Percentiles rank a stretch among this genome's conserved stretches.
These are phyloP conservation scores for Calycina herbarum DNA, from an alignment of 2,329 filamentous ascomycete genomes.

Conservation along the genomic window DNA sequence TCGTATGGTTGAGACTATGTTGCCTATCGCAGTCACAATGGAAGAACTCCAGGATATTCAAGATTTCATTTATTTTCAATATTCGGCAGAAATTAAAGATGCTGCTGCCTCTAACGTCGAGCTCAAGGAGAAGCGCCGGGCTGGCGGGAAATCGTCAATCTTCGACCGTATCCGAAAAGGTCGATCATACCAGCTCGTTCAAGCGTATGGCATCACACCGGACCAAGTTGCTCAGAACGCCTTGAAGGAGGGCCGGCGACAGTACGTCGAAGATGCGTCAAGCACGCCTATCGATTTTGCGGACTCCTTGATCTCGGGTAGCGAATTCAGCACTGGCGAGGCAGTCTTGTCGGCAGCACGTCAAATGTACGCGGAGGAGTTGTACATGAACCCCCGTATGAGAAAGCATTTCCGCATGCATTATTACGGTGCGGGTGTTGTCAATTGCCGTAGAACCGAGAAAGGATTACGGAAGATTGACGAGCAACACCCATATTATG, in stretches of 20 bases:
- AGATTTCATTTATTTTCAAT: constrained; percentile 95
- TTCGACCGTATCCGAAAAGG: constrained; percentile 83
- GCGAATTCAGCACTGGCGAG: constrained; percentile 73
- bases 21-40: constrained; percentile 77
- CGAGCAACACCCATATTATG: constrained; percentile 93
- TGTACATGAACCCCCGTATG: constrained; percentile 84
- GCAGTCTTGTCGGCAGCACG: constrained; percentile 78
- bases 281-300: constrained; percentile 84
- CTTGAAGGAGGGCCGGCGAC: constrained; percentile 72
- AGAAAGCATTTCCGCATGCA: constrained; percentile 80
- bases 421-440: constrained; percentile 79
- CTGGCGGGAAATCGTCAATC: constrained; percentile 76
- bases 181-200: constrained; percentile 78
- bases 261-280: constrained; percentile 80
- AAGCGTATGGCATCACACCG: constrained; percentile 85
- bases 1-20: constrained; percentile 75
- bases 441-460: constrained; percentile 88
- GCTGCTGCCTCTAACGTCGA: constrained; percentile 64
- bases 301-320: constrained; percentile 69
- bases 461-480: constrained; percentile 93
- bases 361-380: constrained; percentile 86
- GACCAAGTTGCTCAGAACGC: constrained; percentile 88
- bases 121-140: constrained; percentile 67
- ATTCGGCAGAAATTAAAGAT: constrained; percentile 80
- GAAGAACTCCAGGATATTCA: constrained; percentile 96